Conservation (phyloP, 2,329 filamentous ascomycete genomes). For the Cladobotryum mycophilum region DNA sequence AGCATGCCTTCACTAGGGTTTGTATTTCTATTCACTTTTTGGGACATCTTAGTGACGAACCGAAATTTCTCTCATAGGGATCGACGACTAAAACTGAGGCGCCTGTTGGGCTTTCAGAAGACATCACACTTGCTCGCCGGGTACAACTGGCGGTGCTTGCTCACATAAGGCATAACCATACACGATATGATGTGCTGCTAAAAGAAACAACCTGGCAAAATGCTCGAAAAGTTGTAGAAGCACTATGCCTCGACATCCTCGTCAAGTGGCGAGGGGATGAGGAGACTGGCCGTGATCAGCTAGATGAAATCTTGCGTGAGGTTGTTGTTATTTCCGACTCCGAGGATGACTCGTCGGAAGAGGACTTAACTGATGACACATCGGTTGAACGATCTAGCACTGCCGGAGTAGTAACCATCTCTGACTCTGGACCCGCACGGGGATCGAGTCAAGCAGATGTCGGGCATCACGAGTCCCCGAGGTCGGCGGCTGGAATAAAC, state of each 20-base stretch:
- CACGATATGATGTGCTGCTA: conserved; percentile 56
- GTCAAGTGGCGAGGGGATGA: conserved; percentile 69
- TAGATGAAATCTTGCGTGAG: conserved; percentile 61
- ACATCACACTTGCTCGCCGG: conserved; percentile 53
- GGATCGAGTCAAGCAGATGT: not conserved
- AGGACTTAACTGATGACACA: conserved; percentile 28
- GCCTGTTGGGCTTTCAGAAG: conserved; percentile 51
- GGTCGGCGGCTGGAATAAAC: not conserved
- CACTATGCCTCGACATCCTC: conserved; percentile 56
- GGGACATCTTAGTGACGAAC: conserved; percentile 7
- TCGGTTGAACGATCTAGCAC: conserved; percentile 21
- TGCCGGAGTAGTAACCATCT: conserved; percentile 10
- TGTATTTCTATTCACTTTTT: conserved; percentile 18
- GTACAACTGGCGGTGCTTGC: conserved; percentile 61
- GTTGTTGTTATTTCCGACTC: conserved; percentile 61
- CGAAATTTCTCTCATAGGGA: conserved; percentile 32
- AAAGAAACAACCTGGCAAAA: conserved; percentile 52
- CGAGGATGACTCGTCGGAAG: conserved; percentile 40
- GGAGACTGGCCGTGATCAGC: conserved; percentile 60
- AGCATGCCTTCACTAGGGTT: conserved; percentile 58
- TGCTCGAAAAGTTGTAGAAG: conserved; percentile 55
- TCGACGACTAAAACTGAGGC: conserved; percentile 45
- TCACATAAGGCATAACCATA: conserved; percentile 62
- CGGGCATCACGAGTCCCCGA: conserved; percentile 4
- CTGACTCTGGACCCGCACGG: conserved; percentile 1